Conservation (phyloP, 208 protist genomes). For the Trypanosomatidae sp. region DNA sequence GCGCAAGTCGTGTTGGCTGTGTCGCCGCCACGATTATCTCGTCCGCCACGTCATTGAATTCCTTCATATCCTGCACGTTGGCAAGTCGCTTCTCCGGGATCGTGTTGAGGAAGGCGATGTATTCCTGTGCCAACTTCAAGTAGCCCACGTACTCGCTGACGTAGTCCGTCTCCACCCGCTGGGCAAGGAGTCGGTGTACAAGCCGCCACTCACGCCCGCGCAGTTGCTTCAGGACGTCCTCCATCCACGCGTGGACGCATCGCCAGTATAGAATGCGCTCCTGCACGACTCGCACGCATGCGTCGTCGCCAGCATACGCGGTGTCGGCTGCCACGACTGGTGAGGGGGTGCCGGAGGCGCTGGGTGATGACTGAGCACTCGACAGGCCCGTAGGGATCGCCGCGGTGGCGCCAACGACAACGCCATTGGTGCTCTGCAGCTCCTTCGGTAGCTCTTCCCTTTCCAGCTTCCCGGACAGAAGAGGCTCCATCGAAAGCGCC, state of each 20-base stretch:
- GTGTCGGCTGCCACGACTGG: background rate
- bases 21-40: conserved; percentile 47
- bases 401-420: background rate
- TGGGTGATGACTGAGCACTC: background rate
- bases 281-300: conserved; percentile 34
- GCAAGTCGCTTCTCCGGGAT: conserved; percentile 60
- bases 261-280: conserved; percentile 78
- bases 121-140: conserved; percentile 55
- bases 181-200: conserved; percentile 62
- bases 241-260: conserved; percentile 64
- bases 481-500: conserved; percentile 53
- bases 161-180: conserved; percentile 74
- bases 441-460: conserved; percentile 30
- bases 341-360: background rate
- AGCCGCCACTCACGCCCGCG: conserved; percentile 83
- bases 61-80: conserved; percentile 24
- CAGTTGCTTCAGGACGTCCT: conserved; percentile 69
- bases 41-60: conserved; percentile 29
- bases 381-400: background rate
- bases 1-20: conserved; percentile 46
- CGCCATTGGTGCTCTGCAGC: conserved; percentile 16
- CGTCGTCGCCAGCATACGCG: conserved; percentile 14
- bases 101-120: conserved; percentile 58
- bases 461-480: conserved; percentile 35
- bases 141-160: conserved; percentile 68